Evolutionary conservation across 2,329 filamentous ascomycete genomes (phyloP).

Genomic region (Coniella lustricola): DNA sequence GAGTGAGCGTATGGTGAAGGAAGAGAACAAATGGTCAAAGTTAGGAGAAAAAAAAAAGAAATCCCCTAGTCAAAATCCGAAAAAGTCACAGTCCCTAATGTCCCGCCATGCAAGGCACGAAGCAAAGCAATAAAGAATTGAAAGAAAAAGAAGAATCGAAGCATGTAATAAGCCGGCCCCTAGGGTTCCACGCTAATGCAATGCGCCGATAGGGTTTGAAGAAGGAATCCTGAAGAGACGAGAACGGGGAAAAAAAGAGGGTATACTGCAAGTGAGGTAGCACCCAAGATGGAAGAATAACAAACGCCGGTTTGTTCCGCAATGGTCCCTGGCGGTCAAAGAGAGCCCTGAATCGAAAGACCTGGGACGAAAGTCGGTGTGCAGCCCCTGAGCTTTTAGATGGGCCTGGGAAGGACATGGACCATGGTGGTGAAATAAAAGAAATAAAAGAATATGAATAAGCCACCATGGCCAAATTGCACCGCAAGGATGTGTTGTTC

Average conservation of each 20-base stretch:
- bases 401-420: not conserved
- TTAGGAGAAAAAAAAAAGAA: slow-evolving; percentile 1
- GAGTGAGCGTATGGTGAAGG: not conserved
- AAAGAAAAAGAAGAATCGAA: not conserved
- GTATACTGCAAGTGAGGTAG: not conserved
- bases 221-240: not conserved
- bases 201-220: not conserved
- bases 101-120: slow-evolving; percentile 13
- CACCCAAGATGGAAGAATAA: not conserved
- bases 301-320: slow-evolving; percentile 4
- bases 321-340: slow-evolving; percentile 5
- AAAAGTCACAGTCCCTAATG: too few species aligned
- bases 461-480: not conserved
- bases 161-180: not conserved
- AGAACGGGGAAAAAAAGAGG: too few species aligned
- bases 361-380: slow-evolving; percentile 5
- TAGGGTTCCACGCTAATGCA: not conserved
- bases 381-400: slow-evolving; percentile 1
- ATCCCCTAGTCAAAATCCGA: not conserved
- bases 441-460: not conserved
- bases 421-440: not conserved
- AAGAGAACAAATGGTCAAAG: not conserved
- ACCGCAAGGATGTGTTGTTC: not conserved
- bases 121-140: slow-evolving; percentile 6
- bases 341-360: not conserved